Evolutionary conservation across 1,139 yeast genomes (phyloP).

Genomic region (Geotrichum fermentans): DNA sequence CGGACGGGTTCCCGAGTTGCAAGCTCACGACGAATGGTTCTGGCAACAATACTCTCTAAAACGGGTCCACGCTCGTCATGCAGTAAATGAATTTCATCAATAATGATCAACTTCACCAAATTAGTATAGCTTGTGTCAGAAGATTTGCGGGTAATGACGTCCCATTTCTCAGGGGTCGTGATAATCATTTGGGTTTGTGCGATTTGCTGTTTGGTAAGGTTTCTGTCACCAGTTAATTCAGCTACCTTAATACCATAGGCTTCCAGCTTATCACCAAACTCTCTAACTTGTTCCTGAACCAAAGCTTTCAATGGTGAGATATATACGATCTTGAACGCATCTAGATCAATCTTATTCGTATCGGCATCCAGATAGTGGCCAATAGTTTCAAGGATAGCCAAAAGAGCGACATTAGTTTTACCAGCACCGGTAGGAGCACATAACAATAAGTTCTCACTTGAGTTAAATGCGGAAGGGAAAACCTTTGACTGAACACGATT

Average conservation of each 20-base stretch:
- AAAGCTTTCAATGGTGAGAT: slow-evolving; percentile 93
- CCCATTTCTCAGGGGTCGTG: slow-evolving; percentile 97
- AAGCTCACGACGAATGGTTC: slow-evolving; percentile 54
- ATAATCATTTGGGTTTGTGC: slow-evolving; percentile 76
- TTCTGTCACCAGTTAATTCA: slow-evolving; percentile 89
- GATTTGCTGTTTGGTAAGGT: slow-evolving; percentile 71
- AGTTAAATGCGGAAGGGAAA: slow-evolving; percentile 66
- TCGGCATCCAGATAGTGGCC: slow-evolving; percentile 48
- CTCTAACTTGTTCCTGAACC: slow-evolving; percentile 92
- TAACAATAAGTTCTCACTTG: slow-evolving; percentile 67
- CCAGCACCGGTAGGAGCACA: slow-evolving; percentile 99
- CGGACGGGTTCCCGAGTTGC: slow-evolving; percentile 51
- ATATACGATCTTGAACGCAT: slow-evolving; percentile 73
- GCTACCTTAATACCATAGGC: slow-evolving; percentile 68
- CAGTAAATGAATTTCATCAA: slow-evolving; percentile 88
- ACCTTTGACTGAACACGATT: slow-evolving; percentile 83
- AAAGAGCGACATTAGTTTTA: slow-evolving; percentile 90
- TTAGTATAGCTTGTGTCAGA: slow-evolving; percentile 59
- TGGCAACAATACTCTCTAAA: slow-evolving; percentile 76
- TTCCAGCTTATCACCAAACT: slow-evolving; percentile 66
- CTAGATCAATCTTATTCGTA: slow-evolving; percentile 49
- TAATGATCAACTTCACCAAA: slow-evolving; percentile 66
- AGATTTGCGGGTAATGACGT: slow-evolving; percentile 80
- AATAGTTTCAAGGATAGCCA: slow-evolving; percentile 63
- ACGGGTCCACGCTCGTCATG: slow-evolving; percentile 97